A percentile compares a stretch with the other conserved stretches of the same genome.
Evolutionary conservation across 176 grass and related monocot genomes (phyloP).

Genomic region (Puya raimondii): DNA sequence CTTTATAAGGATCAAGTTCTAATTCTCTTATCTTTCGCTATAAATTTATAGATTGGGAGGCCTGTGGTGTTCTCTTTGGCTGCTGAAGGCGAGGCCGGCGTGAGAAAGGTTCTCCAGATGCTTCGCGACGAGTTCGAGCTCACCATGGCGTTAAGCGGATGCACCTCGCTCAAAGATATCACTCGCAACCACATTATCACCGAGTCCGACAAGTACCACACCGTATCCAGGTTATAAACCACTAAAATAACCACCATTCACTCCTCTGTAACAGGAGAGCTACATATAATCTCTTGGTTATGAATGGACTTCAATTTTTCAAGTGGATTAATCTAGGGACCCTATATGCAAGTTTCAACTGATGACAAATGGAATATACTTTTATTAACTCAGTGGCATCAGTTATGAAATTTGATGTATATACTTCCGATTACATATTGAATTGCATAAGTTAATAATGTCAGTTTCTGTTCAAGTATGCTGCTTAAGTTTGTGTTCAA

Average conservation of each 20-base stretch:
- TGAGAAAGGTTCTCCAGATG: slow-evolving; percentile 76
- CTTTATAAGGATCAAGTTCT: too few species aligned
- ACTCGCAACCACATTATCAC: slow-evolving; percentile 89
- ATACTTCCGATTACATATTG: not conserved
- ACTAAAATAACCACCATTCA: not conserved
- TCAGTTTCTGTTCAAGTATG: too few species aligned
- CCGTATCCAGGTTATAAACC: slow-evolving; percentile 49
- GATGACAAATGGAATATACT: not conserved
- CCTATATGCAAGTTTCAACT: too few species aligned
- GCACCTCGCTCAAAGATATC: slow-evolving; percentile 75
- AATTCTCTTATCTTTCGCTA: not conserved
- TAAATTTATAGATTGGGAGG: slow-evolving; percentile 46
- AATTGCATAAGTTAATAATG: not conserved
- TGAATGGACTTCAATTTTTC: not conserved
- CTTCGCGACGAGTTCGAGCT: slow-evolving; percentile 90
- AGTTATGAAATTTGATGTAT: not conserved
- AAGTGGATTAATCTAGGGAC: not conserved
- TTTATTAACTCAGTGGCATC: not conserved
- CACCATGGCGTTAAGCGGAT: slow-evolving; percentile 86
- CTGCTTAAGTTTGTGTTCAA: too few species aligned
- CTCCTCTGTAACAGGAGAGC: not conserved
- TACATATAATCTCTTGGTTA: not conserved
- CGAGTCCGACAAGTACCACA: slow-evolving; percentile 41
- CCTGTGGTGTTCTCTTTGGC: slow-evolving; percentile 86
- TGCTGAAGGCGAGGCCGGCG: slow-evolving; percentile 64